Evolutionary conservation across 2,329 filamentous ascomycete genomes (phyloP), one percentile per base, ranked within the genome.

Genomic region (Cytospora leucostoma): DNA sequence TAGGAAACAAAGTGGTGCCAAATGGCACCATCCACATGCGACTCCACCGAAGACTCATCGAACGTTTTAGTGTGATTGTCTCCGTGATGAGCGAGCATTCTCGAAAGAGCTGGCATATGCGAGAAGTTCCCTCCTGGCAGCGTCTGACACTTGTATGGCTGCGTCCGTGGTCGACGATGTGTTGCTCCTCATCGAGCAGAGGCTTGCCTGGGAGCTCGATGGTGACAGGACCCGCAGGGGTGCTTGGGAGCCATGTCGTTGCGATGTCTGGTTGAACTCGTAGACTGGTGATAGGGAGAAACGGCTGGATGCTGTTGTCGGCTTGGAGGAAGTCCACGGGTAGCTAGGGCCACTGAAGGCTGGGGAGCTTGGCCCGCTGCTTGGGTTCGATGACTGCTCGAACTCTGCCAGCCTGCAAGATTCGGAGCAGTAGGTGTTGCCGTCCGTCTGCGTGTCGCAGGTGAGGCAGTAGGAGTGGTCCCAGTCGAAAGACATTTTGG

Each of bases 61-160:
- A 68, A 61, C 59, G 59, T 27, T 66, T 72, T 81, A 86, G 72
- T 82, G 80, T 35, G 84, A 83, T 78, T 87, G 77, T 71, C 84
- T 78, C 68, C 84, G 82, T 70, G 85, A 82, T 61, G 80, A 73
- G 66, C 91, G 84, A 63, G 90, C 88, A 68, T 93, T 90, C 76
- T 97, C 93, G 74, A 97, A 97, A 2, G 90, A 92, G 73, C 89
- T 91, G 68, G 91, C 91, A 76, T 97, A 97, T 69, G 90, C 89
- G 73, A 89, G 87, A 40, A 97, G 84, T 74, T 96, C 92, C 75
- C 86, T 88, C 71, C 87, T 87, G 34, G 91, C 88, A 75, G 90
- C 89, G 68, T 91, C 88, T 4, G 92, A 93, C 67, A 96, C 80
- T 55, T 84, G 80, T 56, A 84, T 81, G 51, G 74, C 75, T 27